phyloP scores from a whole-genome alignment of 2,329 filamentous ascomycete genomes.

The Dothidotthia symphoricarpi region DNA sequence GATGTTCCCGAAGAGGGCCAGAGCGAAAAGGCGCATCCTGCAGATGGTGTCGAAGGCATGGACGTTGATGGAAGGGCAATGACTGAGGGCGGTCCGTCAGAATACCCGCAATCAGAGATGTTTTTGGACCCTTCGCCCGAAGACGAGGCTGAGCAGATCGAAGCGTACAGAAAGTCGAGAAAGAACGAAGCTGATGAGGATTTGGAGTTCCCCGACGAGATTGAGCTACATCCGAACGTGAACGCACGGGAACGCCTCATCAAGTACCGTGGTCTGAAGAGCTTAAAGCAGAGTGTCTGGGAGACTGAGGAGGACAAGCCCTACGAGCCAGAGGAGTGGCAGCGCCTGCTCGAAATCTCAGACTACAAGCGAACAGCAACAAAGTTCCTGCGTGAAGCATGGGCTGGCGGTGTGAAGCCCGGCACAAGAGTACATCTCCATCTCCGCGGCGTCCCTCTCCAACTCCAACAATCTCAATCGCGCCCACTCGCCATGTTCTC shows the following conservation, averaged over 20 bases:
- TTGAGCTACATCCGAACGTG: constrained; percentile 86
- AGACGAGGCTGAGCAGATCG: constrained; percentile 79
- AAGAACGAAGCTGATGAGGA: constrained; percentile 83
- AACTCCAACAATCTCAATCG: constrained; percentile 54
- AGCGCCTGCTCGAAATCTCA: constrained; percentile 77
- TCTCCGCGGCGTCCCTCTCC: constrained; percentile 59
- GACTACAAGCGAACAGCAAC: constrained; percentile 86
- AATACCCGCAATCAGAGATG: constrained; percentile 91
- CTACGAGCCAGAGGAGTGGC: constrained; percentile 88
- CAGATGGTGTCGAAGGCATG: constrained; percentile 75
- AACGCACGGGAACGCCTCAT: constrained; percentile 80
- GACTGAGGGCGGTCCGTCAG: constrained; percentile 78
- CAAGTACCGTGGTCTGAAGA: constrained; percentile 89
- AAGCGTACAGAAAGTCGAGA: constrained; percentile 75
- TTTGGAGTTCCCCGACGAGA: constrained; percentile 93
- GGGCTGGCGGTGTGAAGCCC: constrained; percentile 81
- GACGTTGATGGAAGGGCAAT: constrained; percentile 53
- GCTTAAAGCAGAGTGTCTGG: constrained; percentile 82
- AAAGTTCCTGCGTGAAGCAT: constrained; percentile 72
- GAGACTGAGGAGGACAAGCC: constrained; percentile 82
- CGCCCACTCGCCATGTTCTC: constrained; percentile 76
- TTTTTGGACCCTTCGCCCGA: constrained; percentile 78
- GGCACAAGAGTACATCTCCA: constrained; percentile 82
- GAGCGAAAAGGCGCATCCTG: constrained; percentile 61
- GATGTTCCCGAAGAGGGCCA: constrained; percentile 55